Evolutionary conservation across 495 filamentous ascomycete genomes (phyloP).

Genomic region (Penicillium robsamsonii): DNA sequence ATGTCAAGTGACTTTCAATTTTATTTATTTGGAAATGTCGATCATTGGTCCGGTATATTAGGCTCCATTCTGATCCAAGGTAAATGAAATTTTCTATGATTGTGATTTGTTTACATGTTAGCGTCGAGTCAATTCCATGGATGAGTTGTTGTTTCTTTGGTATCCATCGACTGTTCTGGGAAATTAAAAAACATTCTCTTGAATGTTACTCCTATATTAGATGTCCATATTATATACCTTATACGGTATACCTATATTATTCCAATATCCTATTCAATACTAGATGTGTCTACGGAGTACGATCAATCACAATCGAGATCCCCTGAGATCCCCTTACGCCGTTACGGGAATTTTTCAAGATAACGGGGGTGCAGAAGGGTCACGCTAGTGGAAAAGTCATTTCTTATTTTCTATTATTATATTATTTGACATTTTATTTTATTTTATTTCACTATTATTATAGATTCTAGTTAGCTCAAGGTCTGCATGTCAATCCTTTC

Average conservation of each 20-base stretch:
- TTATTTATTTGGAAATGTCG: background rate
- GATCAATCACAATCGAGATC: constrained; percentile 8
- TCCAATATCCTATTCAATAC: background rate
- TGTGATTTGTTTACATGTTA: constrained; percentile 4
- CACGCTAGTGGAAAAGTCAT: constrained; percentile 30
- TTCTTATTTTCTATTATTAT: constrained; percentile 21
- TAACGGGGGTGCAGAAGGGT: constrained; percentile 35
- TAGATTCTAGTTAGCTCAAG: constrained; percentile 12
- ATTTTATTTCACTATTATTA: background rate
- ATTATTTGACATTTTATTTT: constrained; percentile 6
- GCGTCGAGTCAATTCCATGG: constrained; percentile 6
- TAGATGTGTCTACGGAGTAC: background rate
- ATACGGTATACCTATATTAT: constrained; percentile 8
- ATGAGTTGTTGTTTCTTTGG: background rate
- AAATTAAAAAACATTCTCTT: constrained; percentile 9
- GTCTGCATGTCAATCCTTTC: constrained; percentile 31
- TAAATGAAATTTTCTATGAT: background rate
- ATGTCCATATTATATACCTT: background rate
- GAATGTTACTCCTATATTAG: too few species aligned
- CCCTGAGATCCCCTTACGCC: constrained; percentile 26
- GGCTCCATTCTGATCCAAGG: constrained; percentile 8
- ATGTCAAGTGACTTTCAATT: constrained; percentile 12
- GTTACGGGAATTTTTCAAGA: constrained; percentile 31
- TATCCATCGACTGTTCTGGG: background rate
- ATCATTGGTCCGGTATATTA: constrained; percentile 10